phyloP scores from a whole-genome alignment of 208 protist species.

The Trypanosoma platydactyli region DNA sequence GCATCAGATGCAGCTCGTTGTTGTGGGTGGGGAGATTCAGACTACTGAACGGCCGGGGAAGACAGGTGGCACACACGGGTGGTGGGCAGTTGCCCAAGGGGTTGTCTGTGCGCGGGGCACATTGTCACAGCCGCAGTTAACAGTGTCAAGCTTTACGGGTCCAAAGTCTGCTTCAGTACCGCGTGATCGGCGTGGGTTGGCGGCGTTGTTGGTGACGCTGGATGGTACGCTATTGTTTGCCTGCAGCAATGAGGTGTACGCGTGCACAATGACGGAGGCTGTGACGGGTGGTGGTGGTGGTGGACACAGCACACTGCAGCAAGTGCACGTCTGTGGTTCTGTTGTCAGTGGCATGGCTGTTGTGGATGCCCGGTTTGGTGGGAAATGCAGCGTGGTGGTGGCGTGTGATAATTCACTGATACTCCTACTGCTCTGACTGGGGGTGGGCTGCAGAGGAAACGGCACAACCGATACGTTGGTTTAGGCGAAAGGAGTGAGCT shows the following conservation, averaged over 20 bases:
- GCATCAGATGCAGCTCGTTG: slow-evolving; percentile 40
- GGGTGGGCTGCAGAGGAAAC: too few relatives aligned
- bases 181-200: slow-evolving; percentile 24
- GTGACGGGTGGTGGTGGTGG: too few relatives aligned
- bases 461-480: too few relatives aligned
- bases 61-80: slow-evolving; percentile 1
- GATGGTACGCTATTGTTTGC: slow-evolving; percentile 26
- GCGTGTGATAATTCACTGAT: slow-evolving; percentile 25
- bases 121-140: neutral
- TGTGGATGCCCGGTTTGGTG: slow-evolving; percentile 3
- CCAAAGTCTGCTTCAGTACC: slow-evolving; percentile 3
- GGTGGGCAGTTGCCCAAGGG: slow-evolving; percentile 36
- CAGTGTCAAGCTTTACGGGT: neutral
- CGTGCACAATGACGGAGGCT: slow-evolving; percentile 30
- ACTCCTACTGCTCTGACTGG: slow-evolving; percentile 24
- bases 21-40: slow-evolving; percentile 27
- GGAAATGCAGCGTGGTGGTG: slow-evolving; percentile 20
- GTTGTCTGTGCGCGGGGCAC: slow-evolving; percentile 21
- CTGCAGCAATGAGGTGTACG: slow-evolving; percentile 39
- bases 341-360: slow-evolving; percentile 22
- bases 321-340: slow-evolving; percentile 23
- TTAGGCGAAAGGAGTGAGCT: too few relatives aligned
- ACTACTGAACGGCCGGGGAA: slow-evolving; percentile 3
- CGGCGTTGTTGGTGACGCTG: slow-evolving; percentile 17
- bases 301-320: slow-evolving; percentile 13